phyloP scores from a whole-genome alignment of 805 yeast genomes.

The Wickerhamiella parazyma region DNA sequence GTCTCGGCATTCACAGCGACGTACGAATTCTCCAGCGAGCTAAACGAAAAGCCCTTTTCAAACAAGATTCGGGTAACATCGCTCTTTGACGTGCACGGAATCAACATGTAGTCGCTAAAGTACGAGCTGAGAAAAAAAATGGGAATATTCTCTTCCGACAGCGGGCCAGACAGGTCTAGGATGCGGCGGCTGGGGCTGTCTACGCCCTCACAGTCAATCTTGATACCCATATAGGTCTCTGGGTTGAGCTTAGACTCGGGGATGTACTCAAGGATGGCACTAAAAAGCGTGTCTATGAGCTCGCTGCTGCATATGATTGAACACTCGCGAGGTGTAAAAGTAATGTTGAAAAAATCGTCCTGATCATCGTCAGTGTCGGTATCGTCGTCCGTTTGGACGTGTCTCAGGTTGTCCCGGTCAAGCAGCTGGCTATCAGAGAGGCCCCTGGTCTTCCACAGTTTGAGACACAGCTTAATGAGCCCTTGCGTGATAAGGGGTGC shows the following conservation, averaged over 20 bases:
- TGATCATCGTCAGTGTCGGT: conserved; percentile 12
- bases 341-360: conserved; percentile 42
- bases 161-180: conserved; percentile 42
- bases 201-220: conserved; percentile 47
- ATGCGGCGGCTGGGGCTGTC: conserved; percentile 38
- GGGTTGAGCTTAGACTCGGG: neutral
- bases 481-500: conserved; percentile 24
- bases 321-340: conserved; percentile 49
- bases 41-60: conserved; percentile 32
- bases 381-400: conserved; percentile 1
- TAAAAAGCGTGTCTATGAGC: conserved; percentile 30
- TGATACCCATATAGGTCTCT: conserved; percentile 38
- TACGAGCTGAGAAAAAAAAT: conserved; percentile 50
- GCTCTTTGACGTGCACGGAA: conserved; percentile 35
- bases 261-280: conserved; percentile 27
- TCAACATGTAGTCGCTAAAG: conserved; percentile 47
- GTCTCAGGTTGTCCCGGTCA: neutral
- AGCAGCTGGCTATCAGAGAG: conserved; percentile 9
- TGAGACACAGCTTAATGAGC: conserved; percentile 30
- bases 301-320: conserved; percentile 40
- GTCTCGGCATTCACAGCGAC: conserved; percentile 16
- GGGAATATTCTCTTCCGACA: conserved; percentile 43
- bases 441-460: neutral
- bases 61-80: conserved; percentile 36
- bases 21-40: conserved; percentile 34